phyloP scores from a whole-genome alignment of 306 rosid genomes.

The Lithocarpus polystachyus region DNA sequence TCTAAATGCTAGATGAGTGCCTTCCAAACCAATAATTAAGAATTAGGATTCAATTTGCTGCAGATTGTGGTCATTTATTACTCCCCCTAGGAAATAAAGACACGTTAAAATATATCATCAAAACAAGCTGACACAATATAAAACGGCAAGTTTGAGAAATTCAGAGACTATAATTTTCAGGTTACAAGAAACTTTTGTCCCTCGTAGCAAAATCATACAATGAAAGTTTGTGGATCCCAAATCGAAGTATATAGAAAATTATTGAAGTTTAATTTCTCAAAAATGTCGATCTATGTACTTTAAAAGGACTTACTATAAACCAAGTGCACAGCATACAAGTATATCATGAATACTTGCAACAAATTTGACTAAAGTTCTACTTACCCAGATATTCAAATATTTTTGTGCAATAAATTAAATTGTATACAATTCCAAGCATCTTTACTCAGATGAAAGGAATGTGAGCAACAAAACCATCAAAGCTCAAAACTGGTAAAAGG shows the following conservation, averaged over 20 bases:
- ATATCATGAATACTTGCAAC: background rate
- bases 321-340: background rate
- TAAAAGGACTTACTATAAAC: background rate
- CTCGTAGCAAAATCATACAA: background rate
- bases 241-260: background rate
- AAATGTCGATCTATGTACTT: background rate
- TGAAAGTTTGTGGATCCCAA: background rate
- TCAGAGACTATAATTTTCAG: background rate
- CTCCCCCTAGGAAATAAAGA: background rate
- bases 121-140: background rate
- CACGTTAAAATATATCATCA: background rate
- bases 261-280: background rate
- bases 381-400: background rate
- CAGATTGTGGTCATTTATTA: background rate
- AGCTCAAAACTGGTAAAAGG: background rate
- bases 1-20: too few species aligned
- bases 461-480: background rate
- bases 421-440: background rate
- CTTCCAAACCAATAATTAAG: too few species aligned
- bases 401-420: background rate
- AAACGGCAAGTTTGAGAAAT: background rate
- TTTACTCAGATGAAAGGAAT: conserved; percentile 3
- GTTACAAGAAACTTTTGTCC: background rate
- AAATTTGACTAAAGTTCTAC: background rate
- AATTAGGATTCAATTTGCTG: background rate